These are phyloP conservation scores for Geotrichum klebahnii DNA, from an alignment of 1,139 yeast species.

Conservation along the genomic window DNA sequence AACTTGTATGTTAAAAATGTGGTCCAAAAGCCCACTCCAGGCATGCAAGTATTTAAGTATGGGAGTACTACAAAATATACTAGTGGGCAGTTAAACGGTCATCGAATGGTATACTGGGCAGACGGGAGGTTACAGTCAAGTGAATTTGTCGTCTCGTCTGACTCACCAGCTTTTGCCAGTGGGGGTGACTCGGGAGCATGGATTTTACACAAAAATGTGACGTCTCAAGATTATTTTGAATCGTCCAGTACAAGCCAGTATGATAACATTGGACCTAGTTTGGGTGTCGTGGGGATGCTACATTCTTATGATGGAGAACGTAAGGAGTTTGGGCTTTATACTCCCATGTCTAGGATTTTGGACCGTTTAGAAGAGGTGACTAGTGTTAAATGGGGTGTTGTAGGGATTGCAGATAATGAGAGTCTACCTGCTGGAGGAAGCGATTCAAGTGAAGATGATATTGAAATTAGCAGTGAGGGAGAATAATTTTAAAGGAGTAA, in stretches of 20 bases:
- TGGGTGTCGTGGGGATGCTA: conserved; percentile 89
- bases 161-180: conserved; percentile 57
- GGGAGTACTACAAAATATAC: conserved; percentile 88
- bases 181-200: conserved; percentile 96
- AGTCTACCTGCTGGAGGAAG: conserved; percentile 28
- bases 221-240: neutral
- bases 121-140: conserved; percentile 84
- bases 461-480: conserved; percentile 26
- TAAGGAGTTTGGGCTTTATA: conserved; percentile 83
- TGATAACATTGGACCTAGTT: conserved; percentile 44
- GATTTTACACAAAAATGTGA: conserved; percentile 47
- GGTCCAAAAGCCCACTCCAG: conserved; percentile 47
- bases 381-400: conserved; percentile 80
- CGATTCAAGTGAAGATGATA: conserved; percentile 30
- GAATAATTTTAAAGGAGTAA: conserved; percentile 16
- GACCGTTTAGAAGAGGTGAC: conserved; percentile 73
- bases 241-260: neutral
- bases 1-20: conserved; percentile 60
- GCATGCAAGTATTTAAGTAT: conserved; percentile 78
- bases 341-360: conserved; percentile 73
- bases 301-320: conserved; percentile 91
- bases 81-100: conserved; percentile 69
- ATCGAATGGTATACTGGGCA: conserved; percentile 85
- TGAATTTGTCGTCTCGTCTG: conserved; percentile 73
- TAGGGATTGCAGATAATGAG: conserved; percentile 46